Conservation (phyloP, 2,329 filamentous ascomycete genomes). For the Dryadomyces quercus-mongolicae region DNA sequence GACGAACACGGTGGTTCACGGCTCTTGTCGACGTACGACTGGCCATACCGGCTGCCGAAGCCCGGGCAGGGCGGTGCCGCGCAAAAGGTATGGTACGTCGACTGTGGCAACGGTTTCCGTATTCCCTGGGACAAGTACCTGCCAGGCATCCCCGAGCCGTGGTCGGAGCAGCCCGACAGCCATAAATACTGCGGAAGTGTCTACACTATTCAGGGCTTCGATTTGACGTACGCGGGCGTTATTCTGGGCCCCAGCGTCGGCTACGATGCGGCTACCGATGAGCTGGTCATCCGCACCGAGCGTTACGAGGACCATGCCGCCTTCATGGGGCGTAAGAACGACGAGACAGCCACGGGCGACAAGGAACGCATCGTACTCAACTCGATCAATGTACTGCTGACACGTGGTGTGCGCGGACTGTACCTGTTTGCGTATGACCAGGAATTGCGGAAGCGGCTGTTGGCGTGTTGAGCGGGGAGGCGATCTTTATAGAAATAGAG, state of each 20-base stretch:
- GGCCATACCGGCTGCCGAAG: constrained; percentile 5
- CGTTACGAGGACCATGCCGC: constrained; percentile 6
- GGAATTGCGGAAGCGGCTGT: constrained; percentile 1
- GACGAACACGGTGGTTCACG: constrained; percentile 1
- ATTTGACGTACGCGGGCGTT: constrained; percentile 5
- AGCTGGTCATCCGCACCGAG: neutral
- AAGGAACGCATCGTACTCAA: constrained; percentile 7
- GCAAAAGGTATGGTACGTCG: constrained; percentile 5
- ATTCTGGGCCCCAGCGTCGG: constrained; percentile 6
- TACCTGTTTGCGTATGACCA: constrained; percentile 3
- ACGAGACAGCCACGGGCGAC: constrained; percentile 1
- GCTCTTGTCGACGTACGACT: constrained; percentile 7
- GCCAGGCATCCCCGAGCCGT: constrained; percentile 3
- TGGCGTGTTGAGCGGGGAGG: neutral
- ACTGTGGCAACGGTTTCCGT: constrained; percentile 5
- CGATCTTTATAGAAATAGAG: too few species aligned
- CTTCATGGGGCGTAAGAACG: constrained; percentile 6
- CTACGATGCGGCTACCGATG: neutral
- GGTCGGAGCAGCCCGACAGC: constrained; percentile 8
- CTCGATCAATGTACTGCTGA: constrained; percentile 6
- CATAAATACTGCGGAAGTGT: constrained; percentile 6
- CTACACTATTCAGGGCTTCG: constrained; percentile 8
- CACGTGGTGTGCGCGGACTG: constrained; percentile 4
- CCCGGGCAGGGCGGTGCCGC: constrained; percentile 1
- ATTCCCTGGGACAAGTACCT: constrained; percentile 7